Conservation (phyloP, 257 asterid genomes). For the Knoxia roxburghii region DNA sequence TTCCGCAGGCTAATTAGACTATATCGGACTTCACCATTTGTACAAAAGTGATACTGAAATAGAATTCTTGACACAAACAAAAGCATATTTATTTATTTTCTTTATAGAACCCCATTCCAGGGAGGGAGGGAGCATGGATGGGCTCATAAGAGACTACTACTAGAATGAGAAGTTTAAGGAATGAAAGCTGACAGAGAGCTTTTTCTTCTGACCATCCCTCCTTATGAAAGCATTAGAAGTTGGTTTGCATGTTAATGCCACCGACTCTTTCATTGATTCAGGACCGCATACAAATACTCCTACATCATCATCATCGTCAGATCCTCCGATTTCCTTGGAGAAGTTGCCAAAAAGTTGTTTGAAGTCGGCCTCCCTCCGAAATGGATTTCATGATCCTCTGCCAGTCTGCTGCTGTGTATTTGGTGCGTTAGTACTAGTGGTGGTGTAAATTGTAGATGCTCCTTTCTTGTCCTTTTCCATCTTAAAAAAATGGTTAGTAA, state of each 20-base stretch:
- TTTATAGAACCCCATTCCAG: no score
- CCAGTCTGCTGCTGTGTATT: no score
- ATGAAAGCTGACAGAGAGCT: conserved; percentile 52
- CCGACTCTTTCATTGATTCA: conserved; percentile 55
- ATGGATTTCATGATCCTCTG: conserved; percentile 52
- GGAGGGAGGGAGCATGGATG: not conserved
- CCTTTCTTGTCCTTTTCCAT: conserved; percentile 43
- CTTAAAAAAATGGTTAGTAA: conserved; percentile 36
- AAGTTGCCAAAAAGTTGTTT: conserved; percentile 46
- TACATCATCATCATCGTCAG: no score
- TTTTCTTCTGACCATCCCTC: conserved; percentile 29
- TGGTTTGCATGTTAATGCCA: conserved; percentile 51
- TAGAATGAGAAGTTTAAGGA: conserved; percentile 69
- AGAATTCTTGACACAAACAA: no score
- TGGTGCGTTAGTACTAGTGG: conserved; percentile 21
- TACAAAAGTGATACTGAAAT: no score
- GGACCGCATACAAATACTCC: conserved; percentile 88
- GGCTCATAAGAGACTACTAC: conserved; percentile 15
- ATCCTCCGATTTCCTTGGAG: conserved; percentile 44
- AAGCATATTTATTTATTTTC: no score
- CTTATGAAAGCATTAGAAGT: conserved; percentile 18
- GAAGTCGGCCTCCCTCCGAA: conserved; percentile 79
- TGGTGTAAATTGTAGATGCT: conserved; percentile 27
- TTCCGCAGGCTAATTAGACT: no score
- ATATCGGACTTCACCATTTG: no score